Evolutionary conservation across 306 rosid genomes (phyloP).

Genomic region (Prunus mume): DNA sequence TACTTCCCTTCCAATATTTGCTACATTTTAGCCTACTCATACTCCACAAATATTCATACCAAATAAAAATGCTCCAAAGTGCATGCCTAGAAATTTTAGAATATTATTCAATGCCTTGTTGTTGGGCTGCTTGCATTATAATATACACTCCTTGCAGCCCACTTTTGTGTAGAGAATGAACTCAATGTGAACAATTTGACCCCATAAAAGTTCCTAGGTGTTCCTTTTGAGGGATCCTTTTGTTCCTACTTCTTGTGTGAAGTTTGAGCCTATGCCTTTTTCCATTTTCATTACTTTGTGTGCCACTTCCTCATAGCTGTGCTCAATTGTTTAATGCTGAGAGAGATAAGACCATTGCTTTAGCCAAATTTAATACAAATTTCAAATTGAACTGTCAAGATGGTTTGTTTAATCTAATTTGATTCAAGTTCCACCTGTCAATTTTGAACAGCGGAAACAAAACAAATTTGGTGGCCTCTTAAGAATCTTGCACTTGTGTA

Average conservation of each 20-base stretch:
- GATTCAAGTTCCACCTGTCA: background rate
- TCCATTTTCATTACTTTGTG: background rate
- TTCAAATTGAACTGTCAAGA: background rate
- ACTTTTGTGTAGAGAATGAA: background rate
- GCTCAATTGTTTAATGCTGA: background rate
- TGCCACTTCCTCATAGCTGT: background rate
- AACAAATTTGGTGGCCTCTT: too few species aligned
- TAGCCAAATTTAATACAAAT: background rate
- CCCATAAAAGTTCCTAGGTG: background rate
- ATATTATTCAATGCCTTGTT: background rate
- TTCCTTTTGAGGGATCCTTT: constrained; percentile 8
- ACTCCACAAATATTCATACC: too few species aligned
- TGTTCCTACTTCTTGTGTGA: background rate
- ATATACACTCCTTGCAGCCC: background rate
- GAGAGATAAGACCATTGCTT: background rate
- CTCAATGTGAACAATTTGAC: constrained; percentile 7
- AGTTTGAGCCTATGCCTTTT: background rate
- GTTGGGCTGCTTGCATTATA: background rate
- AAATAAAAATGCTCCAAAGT: too few species aligned
- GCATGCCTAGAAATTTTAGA: background rate
- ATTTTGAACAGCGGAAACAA: too few species aligned
- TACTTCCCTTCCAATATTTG: background rate
- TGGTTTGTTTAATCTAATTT: background rate
- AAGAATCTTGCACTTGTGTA: too few species aligned
- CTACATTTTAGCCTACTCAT: background rate